Percentiles rank a stretch among this genome's conserved stretches.
phyloP scores from a whole-genome alignment of 495 filamentous ascomycete species.

The Neurospora sp. region DNA sequence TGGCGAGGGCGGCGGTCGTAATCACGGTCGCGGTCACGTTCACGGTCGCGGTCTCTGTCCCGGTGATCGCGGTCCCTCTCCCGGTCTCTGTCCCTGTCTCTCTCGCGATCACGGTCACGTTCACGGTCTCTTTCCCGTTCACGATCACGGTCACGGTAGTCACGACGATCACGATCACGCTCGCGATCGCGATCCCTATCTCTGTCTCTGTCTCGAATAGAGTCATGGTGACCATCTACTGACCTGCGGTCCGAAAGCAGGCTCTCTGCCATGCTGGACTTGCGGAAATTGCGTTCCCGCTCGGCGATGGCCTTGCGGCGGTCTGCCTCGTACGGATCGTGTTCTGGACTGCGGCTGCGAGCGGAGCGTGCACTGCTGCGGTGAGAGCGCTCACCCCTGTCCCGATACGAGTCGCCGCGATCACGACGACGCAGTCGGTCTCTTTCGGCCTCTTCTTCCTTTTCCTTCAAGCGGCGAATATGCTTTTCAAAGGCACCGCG shows the following conservation, averaged over 20 bases:
- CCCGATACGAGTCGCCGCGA: slow-evolving; percentile 43
- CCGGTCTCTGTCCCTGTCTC: slow-evolving; percentile 20
- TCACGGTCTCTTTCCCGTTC: slow-evolving; percentile 27
- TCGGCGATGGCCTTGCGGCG: slow-evolving; percentile 77
- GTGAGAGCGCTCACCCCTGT: slow-evolving; percentile 51
- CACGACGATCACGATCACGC: slow-evolving; percentile 33
- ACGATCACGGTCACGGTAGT: slow-evolving; percentile 35
- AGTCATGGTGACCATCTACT: slow-evolving; percentile 28
- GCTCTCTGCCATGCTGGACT: slow-evolving; percentile 56
- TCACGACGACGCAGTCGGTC: slow-evolving; percentile 59
- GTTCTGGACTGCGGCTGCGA: slow-evolving; percentile 63
- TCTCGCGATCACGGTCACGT: slow-evolving; percentile 28
- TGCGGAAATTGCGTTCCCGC: slow-evolving; percentile 78
- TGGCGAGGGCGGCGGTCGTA: slow-evolving; percentile 30
- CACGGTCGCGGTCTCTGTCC: slow-evolving; percentile 20
- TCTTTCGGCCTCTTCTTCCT: slow-evolving; percentile 74
- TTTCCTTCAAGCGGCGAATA: slow-evolving; percentile 79
- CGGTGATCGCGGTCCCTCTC: slow-evolving; percentile 34
- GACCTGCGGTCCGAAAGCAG: slow-evolving; percentile 43
- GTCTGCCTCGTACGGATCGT: slow-evolving; percentile 81
- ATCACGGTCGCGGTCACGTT: slow-evolving; percentile 28
- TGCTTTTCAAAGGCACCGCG: slow-evolving; percentile 85
- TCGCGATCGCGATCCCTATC: slow-evolving; percentile 46
- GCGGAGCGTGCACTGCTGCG: slow-evolving; percentile 41
- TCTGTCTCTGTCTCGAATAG: slow-evolving; percentile 30